Conservation (phyloP, 2,329 filamentous ascomycete species). For the Cladophialophora yegresii region DNA sequence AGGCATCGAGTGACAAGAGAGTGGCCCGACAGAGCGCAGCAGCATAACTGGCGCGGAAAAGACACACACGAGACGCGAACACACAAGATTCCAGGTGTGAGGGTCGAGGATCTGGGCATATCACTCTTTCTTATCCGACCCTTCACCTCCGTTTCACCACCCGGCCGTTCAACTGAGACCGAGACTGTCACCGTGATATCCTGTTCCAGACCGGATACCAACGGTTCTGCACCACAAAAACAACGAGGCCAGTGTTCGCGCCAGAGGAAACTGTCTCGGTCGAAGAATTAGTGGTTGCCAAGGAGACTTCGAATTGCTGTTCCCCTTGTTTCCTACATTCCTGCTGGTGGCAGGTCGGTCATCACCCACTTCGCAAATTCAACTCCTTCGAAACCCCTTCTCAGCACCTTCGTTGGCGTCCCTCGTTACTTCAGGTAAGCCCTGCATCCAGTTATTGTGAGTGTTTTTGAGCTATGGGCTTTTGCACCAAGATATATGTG, state of each 20-base stretch:
- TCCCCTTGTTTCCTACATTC: constrained; percentile 33
- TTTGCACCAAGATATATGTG: constrained; percentile 19
- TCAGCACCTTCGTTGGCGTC: constrained; percentile 12
- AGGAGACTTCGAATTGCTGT: constrained; percentile 26
- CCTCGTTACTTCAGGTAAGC: constrained; percentile 24
- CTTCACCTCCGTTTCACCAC: neutral
- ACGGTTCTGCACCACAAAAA: constrained; percentile 15
- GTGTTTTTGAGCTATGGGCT: constrained; percentile 21
- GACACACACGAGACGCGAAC: neutral
- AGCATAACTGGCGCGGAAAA: neutral
- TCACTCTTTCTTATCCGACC: constrained; percentile 4
- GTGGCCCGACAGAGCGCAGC: neutral
- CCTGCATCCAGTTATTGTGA: constrained; percentile 3
- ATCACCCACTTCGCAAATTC: constrained; percentile 18
- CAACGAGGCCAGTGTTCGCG: constrained; percentile 12
- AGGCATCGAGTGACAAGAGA: neutral
- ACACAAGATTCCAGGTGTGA: neutral
- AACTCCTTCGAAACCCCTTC: constrained; percentile 13
- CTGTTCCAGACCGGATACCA: constrained; percentile 12
- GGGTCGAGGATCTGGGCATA: neutral
- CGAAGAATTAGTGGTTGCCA: constrained; percentile 28
- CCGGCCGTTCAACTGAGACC: constrained; percentile 11
- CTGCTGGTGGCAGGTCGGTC: constrained; percentile 15
- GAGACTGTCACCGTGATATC: constrained; percentile 15
- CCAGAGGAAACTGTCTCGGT: constrained; percentile 14